Base-by-base conservation (phyloP, 345 rosid species). In the Melaleuca quinquenervia region DNA sequence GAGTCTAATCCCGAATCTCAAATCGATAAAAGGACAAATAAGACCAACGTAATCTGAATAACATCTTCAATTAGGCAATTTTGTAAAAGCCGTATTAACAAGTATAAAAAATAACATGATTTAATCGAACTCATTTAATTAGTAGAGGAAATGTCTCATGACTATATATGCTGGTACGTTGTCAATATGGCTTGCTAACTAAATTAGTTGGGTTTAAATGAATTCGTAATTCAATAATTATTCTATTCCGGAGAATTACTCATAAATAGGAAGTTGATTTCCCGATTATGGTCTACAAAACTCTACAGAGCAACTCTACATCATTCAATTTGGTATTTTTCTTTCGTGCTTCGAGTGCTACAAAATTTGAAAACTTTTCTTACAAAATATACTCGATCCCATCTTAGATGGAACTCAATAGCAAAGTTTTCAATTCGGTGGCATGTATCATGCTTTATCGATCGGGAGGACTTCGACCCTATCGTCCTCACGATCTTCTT, bases 41-140 rank as follows among this genome's bases (percentile, higher is more conserved):
- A 29, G 18, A 29, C 29, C 6, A 64, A 29, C 7, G 5, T 29
- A 15, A 29, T 22, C 21, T 11, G 1, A 5, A 2, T 8, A 29
- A 29, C 11, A 29, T 7, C 5, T 15, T 64, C 41, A 5, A 64
- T 29, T 32, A 1, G 1, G 1, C 22, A 16, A 29, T 64, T 64
- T 8, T 3, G 11, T 15, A 2, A 64, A 16, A 8, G 3, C 16
- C 12, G 1, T 0, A 9, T 64, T 64, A 1, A 32, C 24, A 5
- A 0, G 1, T 1, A 0, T 1, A 1, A 3, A 18, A 18, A 1
- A 64, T 5, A 64, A 8, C 4, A 64, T 1, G 0, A 16, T 7
- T 32, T 64, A 16, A 5, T 15, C 7, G 8, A 52, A 6, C 7
- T 6, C 7, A 7, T 52, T 16, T 18, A 16, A 18, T 16, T 18